Evolutionary conservation across 805 yeast genomes (phyloP).

Genomic region (Metschnikowia peoriensis): DNA sequence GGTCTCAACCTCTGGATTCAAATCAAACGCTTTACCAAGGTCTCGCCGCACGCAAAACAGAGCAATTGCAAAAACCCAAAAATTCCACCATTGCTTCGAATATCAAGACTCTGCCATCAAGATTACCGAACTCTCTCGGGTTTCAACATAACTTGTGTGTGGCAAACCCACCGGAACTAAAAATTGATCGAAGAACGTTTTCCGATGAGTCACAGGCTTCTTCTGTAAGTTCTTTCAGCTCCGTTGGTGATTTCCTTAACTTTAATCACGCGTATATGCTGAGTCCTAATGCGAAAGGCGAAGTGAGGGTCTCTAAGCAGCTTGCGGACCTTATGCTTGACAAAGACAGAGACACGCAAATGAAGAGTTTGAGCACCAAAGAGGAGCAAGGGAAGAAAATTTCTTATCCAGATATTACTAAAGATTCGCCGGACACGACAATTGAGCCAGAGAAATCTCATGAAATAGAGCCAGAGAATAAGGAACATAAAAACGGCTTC

Average conservation of each 20-base stretch:
- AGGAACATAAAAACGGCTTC: no score
- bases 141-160: constrained; percentile 17
- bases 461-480: not conserved
- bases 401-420: no score
- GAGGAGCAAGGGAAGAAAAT: not conserved
- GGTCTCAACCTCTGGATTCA: not conserved
- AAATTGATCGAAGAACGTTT: constrained; percentile 25
- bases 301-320: constrained; percentile 12
- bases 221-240: constrained; percentile 37
- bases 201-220: constrained; percentile 39
- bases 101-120: not conserved
- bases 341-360: not conserved
- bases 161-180: constrained; percentile 7
- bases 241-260: constrained; percentile 29
- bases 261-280: constrained; percentile 13
- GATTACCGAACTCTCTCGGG: constrained; percentile 9
- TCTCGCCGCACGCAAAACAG: not conserved
- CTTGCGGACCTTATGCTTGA: constrained; percentile 5
- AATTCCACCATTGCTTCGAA: not conserved
- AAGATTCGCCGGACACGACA: not conserved
- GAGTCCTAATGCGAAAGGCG: constrained; percentile 14
- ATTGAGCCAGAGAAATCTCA: not conserved
- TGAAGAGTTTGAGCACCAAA: not conserved
- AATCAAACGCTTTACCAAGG: not conserved
- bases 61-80: not conserved